Base-by-base conservation (phyloP, 2,329 filamentous ascomycete genomes). In the Penicillium sp. region DNA sequence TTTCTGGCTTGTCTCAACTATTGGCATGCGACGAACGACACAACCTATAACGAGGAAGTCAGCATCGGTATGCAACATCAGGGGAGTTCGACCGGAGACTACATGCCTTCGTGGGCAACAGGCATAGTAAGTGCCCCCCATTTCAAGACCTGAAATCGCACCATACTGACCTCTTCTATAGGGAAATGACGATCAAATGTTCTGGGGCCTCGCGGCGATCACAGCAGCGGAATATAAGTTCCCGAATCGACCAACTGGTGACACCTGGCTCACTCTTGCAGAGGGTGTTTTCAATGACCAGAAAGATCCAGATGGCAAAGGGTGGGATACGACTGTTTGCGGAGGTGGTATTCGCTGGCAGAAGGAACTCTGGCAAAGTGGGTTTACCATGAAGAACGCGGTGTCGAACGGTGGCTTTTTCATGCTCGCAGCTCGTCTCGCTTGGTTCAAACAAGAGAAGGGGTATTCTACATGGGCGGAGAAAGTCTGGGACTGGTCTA, bases 361-460 rank as follows among this genome's bases (percentile, higher is more conserved):
- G 21, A 53, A 53, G 19, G 50, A 53, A 25, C 9, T 35, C 5
- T 53, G 50, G 50, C 50, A 53, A 36, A 93, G 86, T 62, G 91
- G 90, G 7, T 86, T 91, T 72, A 82, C 85, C 69, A 94, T 96
- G 82, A 93, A 92, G 75, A 93, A 93, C 77, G 83, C 86, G 17
- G 85, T 92, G 66, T 86, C 86, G 61, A 93, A 93, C 73, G 90
- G 89, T 42, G 87, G 86, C 17, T 85, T 93, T 71, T 92, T 94
- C 73, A 88, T 92, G 68, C 81, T 96, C 15, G 87, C 88, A 3
- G 89, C 90, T 1, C 86, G 89, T 21, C 80, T 93, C 19, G 89
- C 87, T 33, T 83, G 87, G 48, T 76, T 73, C 53, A 90, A 86
- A 0, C 77, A 77, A 31, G 89, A 90, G 66, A 67, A 77, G 0